These are phyloP conservation scores for Fusarium burgessii DNA, from an alignment of 2,329 filamentous ascomycete genomes.

Conservation along the genomic window DNA sequence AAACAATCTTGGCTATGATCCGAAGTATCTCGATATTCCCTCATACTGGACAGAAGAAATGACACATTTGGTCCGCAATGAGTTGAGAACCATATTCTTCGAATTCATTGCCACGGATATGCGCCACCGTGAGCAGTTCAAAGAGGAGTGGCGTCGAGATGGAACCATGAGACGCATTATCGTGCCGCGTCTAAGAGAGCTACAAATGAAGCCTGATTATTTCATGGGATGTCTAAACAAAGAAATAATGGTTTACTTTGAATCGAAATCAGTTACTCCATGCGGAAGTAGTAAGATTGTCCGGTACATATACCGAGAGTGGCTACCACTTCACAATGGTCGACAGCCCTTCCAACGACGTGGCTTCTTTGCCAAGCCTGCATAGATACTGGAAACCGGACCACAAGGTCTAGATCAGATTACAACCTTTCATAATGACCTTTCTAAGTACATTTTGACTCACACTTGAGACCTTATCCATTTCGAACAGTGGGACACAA, in stretches of 20 bases:
- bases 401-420: not conserved
- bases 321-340: not conserved
- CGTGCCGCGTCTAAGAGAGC: too few species aligned
- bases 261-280: not conserved
- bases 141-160: too few species aligned
- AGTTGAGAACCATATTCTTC: too few species aligned
- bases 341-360: conserved; percentile 2
- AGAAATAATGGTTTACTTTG: conserved; percentile 10
- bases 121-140: too few species aligned
- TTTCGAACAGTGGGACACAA: not conserved
- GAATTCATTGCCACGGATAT: too few species aligned
- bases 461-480: not conserved
- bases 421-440: not conserved
- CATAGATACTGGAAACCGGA: not conserved
- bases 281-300: not conserved
- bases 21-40: too few species aligned
- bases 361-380: conserved; percentile 9
- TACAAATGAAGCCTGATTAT: too few species aligned
- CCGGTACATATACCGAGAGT: conserved; percentile 3
- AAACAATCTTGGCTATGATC: too few species aligned
- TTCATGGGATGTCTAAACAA: conserved; percentile 8
- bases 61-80: too few species aligned
- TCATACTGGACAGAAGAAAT: too few species aligned
- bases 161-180: too few species aligned
- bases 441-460: not conserved